Base-by-base conservation (phyloP, 2,329 filamentous ascomycete species). In the Teratosphaeria viscida region DNA sequence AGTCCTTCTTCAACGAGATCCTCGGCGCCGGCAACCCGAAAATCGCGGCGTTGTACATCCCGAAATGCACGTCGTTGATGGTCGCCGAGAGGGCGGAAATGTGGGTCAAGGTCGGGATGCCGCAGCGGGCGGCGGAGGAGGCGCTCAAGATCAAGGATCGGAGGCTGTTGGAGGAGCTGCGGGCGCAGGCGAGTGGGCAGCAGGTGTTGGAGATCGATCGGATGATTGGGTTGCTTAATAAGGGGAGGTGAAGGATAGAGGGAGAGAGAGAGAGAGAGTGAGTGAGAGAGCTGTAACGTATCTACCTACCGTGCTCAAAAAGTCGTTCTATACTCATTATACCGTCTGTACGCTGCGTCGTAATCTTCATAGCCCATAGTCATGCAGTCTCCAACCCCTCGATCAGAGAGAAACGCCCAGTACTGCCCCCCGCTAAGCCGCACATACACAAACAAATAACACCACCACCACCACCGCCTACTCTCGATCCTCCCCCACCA, bases 21-120 rank as follows among this genome's bases (percentile, higher is more conserved):
- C 79, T 97, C 0, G 86, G 88, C 54, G 94, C 94, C 1, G 94
- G 94, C 54, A 97, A 97, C 71, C 87, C 90, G 5, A 88, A 92
- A 62, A 80, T 96, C 16, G 94, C 94, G 1, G 83, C 87, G 0
- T 73, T 84, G 5, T 97, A 96, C 74, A 85, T 97, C 57, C 85
- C 90, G 2, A 97, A 97, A 74, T 96, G 92, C 77, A 87, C 86
- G 16, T 79, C 80, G 59, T 72, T 95, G 54, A 81, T 85, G 53
- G 78, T 82, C 0, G 81, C 83, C 2, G 88, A 91, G 67, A 79
- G 86, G 3, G 86, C 96, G 59, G 83, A 87, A 65, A 96, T 99
- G 92, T 99, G 92, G 82, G 86, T 95, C 68, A 96, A 96, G 76
- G 94, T 73, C 92, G 92, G 19, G 16, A 84, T 96, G 85, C 79